A percentile compares a stretch with the other conserved stretches of the same genome.
Conservation (phyloP, 352 stramenopile genomes). For the Phytophthora multivora region DNA sequence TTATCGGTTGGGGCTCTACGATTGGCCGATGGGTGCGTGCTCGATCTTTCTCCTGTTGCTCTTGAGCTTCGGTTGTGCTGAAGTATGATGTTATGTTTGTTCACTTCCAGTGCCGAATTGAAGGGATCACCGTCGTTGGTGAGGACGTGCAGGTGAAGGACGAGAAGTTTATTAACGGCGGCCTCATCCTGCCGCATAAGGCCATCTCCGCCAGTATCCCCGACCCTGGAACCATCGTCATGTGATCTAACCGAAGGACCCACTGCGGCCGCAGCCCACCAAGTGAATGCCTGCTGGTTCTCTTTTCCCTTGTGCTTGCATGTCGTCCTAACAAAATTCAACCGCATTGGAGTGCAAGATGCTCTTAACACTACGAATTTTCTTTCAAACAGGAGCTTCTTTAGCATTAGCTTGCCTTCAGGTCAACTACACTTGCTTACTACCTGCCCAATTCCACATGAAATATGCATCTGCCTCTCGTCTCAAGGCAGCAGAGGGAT, state of each 20-base stretch:
- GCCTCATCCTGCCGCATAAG: constrained; percentile 88
- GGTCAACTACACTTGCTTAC: constrained; percentile 13
- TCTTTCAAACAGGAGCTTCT: constrained; percentile 26
- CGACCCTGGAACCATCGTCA: constrained; percentile 89
- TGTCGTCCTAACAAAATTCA: constrained; percentile 20
- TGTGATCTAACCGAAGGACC: constrained; percentile 45
- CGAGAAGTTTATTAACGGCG: constrained; percentile 90
- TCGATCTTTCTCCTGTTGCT: not conserved
- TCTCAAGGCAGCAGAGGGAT: not conserved
- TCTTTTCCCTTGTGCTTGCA: constrained; percentile 9
- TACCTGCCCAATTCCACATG: constrained; percentile 33
- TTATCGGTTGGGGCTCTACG: constrained; percentile 89
- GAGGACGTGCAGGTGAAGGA: constrained; percentile 90
- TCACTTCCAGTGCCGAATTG: constrained; percentile 71
- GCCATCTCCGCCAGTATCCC: constrained; percentile 86
- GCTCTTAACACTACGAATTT: not conserved
- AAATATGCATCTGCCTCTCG: constrained; percentile 21
- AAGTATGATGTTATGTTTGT: not conserved
- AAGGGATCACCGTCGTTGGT: constrained; percentile 84
- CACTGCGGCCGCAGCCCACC: not conserved
- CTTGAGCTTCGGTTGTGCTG: not conserved
- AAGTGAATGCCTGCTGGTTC: constrained; percentile 1
- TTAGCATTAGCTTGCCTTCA: constrained; percentile 15
- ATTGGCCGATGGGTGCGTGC: constrained; percentile 80
- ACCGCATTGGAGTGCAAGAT: constrained; percentile 2